phyloP scores from a whole-genome alignment of 306 rosid species.

The Argentina anserina region DNA sequence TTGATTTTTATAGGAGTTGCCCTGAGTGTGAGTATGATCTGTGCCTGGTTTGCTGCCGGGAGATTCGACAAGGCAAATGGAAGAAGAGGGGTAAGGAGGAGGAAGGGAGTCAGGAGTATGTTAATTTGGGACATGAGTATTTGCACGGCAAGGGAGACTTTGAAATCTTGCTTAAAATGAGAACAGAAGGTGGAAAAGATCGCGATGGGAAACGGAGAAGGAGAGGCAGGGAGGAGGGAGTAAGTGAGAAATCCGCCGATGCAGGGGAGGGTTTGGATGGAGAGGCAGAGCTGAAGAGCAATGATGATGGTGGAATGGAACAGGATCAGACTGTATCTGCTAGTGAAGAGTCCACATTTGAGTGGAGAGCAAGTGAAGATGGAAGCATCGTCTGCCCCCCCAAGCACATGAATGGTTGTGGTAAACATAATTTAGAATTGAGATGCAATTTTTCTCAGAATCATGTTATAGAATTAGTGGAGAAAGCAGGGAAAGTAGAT shows the following conservation, averaged over 20 bases:
- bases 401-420: conserved; percentile 39
- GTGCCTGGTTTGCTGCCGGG: conserved; percentile 72
- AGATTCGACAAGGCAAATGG: conserved; percentile 56
- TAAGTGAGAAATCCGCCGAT: background rate
- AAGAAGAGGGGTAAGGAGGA: background rate
- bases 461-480: conserved; percentile 43
- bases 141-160: conserved; percentile 28
- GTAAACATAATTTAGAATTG: conserved; percentile 53
- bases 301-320: background rate
- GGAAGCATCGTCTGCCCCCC: conserved; percentile 73
- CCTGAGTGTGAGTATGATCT: conserved; percentile 66
- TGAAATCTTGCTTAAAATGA: background rate
- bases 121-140: conserved; percentile 22
- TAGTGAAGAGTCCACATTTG: conserved; percentile 22
- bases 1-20: conserved; percentile 79
- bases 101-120: background rate
- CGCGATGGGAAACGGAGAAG: background rate
- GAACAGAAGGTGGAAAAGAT: background rate
- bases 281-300: background rate
- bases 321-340: background rate
- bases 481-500: conserved; percentile 48
- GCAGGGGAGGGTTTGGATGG: conserved; percentile 40
- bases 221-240: background rate
- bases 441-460: conserved; percentile 38
- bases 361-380: conserved; percentile 52